These are phyloP conservation scores for Globisporangium nodosum DNA, from an alignment of 352 stramenopile genomes.

Conservation along the genomic window DNA sequence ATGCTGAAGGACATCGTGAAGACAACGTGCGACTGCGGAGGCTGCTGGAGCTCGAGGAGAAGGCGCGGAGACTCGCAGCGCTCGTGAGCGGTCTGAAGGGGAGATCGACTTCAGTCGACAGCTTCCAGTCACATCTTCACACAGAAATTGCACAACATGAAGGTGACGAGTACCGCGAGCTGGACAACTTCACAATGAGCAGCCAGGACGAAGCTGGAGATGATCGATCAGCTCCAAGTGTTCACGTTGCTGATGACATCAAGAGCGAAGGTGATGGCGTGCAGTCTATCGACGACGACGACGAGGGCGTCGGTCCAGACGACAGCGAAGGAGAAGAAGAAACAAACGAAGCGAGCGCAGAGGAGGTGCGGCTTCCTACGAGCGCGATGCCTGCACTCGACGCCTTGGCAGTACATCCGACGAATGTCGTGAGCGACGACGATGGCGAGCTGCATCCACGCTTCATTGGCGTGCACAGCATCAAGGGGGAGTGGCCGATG, in stretches of 20 bases:
- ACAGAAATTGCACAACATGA: neutral
- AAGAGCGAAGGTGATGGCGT: neutral
- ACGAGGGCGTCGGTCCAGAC: too few relatives aligned
- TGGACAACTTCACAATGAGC: neutral
- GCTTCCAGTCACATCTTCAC: neutral
- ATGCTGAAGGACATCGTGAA: neutral
- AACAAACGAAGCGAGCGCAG: neutral
- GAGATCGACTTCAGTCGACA: neutral
- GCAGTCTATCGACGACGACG: neutral
- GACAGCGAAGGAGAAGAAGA: neutral
- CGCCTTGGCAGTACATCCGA: neutral
- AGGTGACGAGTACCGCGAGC: neutral
- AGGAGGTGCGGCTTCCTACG: constrained; percentile 2
- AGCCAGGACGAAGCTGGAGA: too few relatives aligned
- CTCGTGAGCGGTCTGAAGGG: constrained; percentile 10
- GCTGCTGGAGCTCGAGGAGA: constrained; percentile 12
- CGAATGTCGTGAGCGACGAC: neutral
- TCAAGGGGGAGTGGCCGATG: constrained; percentile 34
- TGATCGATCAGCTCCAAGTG: too few relatives aligned
- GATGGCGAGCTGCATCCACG: constrained; percentile 23
- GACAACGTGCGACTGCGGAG: constrained; percentile 1
- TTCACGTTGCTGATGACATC: neutral
- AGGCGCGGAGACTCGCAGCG: constrained; percentile 5
- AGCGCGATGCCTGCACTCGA: neutral
- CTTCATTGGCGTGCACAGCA: constrained; percentile 49